phyloP scores from a whole-genome alignment of 306 rosid species.

The Sindora glabra region DNA sequence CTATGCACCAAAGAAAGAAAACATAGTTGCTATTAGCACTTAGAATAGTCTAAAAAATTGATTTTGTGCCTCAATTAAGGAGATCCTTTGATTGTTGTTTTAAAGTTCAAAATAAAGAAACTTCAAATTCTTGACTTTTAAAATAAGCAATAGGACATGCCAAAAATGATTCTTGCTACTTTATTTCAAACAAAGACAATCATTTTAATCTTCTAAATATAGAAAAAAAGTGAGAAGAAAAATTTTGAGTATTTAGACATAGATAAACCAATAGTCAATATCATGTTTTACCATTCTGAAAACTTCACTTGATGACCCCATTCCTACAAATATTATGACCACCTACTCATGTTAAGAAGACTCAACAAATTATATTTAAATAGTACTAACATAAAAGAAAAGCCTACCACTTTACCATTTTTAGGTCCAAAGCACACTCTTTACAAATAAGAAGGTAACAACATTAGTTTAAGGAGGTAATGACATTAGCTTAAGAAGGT shows the following conservation, averaged over 20 bases:
- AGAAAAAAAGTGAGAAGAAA: slow-evolving; percentile 1
- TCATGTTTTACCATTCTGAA: slow-evolving; percentile 58
- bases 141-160: not conserved
- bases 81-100: not conserved
- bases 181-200: not conserved
- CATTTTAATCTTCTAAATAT: not conserved
- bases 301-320: slow-evolving; percentile 77
- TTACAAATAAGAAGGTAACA: not conserved
- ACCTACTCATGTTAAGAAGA: slow-evolving; percentile 47
- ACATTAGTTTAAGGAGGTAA: slow-evolving; percentile 11
- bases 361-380: not conserved
- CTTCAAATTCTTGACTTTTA: not conserved
- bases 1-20: no score
- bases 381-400: no score
- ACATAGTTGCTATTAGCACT: no score
- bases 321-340: slow-evolving; percentile 85
- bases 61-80: not conserved
- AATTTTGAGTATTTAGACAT: not conserved
- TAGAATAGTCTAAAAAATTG: not conserved
- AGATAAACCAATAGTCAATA: not conserved
- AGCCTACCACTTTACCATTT: no score
- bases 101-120: not conserved
- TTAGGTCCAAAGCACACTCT: not conserved
- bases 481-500: no score
- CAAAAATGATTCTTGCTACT: slow-evolving; percentile 4